Conservation (phyloP, 148 eudicot species). For the Dianthus caryophyllus region DNA sequence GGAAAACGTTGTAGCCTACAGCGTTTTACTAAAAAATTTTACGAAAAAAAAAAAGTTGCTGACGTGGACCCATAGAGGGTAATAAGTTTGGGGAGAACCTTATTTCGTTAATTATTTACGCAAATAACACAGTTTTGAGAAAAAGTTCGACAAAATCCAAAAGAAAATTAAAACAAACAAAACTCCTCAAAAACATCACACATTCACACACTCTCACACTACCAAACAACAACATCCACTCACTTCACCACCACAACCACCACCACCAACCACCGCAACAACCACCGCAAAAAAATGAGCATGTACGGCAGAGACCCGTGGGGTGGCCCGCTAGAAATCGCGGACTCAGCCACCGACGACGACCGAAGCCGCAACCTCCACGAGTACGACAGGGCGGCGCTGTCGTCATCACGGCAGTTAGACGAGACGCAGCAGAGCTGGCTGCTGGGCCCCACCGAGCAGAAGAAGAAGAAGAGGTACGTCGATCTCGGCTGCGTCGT, state of each 20-base stretch:
- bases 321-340: conserved; percentile 94
- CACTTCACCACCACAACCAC: not conserved
- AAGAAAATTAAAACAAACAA: too few species aligned
- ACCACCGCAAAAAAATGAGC: not conserved
- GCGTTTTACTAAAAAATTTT: too few species aligned
- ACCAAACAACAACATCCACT: not conserved
- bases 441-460: conserved; percentile 85
- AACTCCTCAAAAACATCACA: too few species aligned
- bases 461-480: conserved; percentile 86
- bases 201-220: not conserved
- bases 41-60: too few species aligned
- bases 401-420: conserved; percentile 42
- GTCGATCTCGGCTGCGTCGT: conserved; percentile 88
- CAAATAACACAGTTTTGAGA: too few species aligned
- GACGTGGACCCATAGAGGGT: too few species aligned
- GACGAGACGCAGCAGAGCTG: conserved; percentile 99
- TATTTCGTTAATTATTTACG: too few species aligned
- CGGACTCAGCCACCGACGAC: conserved; percentile 92
- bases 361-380: conserved; percentile 79
- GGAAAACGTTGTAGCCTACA: too few species aligned
- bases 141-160: too few species aligned
- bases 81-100: too few species aligned
- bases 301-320: conserved; percentile 98
- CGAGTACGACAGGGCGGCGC: conserved; percentile 80
- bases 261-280: not conserved